Evolutionary conservation across 805 yeast genomes (phyloP).

Genomic region (Teunomyces stri): DNA sequence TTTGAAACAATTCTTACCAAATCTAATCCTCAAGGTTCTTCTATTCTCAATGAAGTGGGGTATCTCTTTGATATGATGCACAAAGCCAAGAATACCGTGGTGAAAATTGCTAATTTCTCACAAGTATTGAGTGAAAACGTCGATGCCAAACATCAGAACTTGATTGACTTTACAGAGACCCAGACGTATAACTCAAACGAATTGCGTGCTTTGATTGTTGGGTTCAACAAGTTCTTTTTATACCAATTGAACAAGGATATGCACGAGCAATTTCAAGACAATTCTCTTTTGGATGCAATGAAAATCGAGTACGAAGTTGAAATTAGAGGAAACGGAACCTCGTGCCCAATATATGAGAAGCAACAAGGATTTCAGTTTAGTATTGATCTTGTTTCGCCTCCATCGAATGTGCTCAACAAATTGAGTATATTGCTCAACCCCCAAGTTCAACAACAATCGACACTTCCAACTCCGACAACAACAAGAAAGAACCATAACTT

Average conservation of each 20-base stretch:
- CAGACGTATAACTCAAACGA: conserved; percentile 42
- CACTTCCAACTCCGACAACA: conserved; percentile 13
- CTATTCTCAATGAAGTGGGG: conserved; percentile 78
- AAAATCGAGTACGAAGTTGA: conserved; percentile 46
- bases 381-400: conserved; percentile 44
- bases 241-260: conserved; percentile 54
- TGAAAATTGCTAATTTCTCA: conserved; percentile 78
- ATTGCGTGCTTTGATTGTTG: conserved; percentile 45
- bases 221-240: conserved; percentile 60
- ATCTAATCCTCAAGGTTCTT: conserved; percentile 42
- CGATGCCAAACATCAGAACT: conserved; percentile 51
- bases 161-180: conserved; percentile 51
- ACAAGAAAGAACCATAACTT: conserved; percentile 13
- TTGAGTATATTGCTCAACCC: conserved; percentile 16
- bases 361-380: conserved; percentile 35
- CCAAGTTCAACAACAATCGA: conserved; percentile 10
- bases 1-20: conserved; percentile 24
- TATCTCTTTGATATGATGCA: conserved; percentile 88
- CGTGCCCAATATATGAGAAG: conserved; percentile 36
- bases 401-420: conserved; percentile 23
- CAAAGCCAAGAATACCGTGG: conserved; percentile 68
- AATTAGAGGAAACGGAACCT: conserved; percentile 32
- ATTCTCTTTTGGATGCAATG: conserved; percentile 30
- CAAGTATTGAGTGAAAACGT: conserved; percentile 30
- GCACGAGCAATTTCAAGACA: conserved; percentile 20